A percentile compares a stretch with the other conserved stretches of the same genome.
Evolutionary conservation across 2,329 filamentous ascomycete genomes (phyloP).

Genomic region (Aspergillus amoenus): DNA sequence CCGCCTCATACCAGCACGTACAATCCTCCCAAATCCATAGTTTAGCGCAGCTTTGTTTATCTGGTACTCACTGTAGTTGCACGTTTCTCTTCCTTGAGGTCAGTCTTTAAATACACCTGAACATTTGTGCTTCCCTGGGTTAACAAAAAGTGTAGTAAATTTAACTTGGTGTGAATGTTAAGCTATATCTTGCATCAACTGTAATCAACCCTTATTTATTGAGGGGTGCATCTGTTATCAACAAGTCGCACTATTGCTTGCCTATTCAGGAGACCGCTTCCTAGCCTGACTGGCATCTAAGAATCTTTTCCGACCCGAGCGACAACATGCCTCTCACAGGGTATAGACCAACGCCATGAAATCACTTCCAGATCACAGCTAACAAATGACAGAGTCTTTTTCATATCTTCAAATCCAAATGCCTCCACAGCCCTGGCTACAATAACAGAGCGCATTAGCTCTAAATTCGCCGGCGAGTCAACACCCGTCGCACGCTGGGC

Average conservation of each 20-base stretch:
- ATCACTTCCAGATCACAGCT: background rate
- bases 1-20: background rate
- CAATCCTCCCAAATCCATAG: background rate
- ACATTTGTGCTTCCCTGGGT: too few species aligned
- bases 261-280: too few species aligned
- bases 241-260: too few species aligned
- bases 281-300: background rate
- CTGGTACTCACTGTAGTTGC: too few species aligned
- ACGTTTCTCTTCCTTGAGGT: too few species aligned
- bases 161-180: too few species aligned
- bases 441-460: conserved; percentile 40
- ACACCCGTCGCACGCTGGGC: conserved; percentile 39
- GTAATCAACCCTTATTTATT: too few species aligned
- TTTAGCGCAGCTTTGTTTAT: background rate
- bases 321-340: conserved; percentile 35
- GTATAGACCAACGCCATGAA: conserved; percentile 16
- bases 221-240: too few species aligned
- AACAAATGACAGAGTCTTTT: conserved; percentile 38
- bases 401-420: conserved; percentile 43
- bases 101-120: too few species aligned
- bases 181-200: too few species aligned
- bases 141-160: too few species aligned
- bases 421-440: conserved; percentile 34
- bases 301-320: background rate
- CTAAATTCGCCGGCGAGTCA: conserved; percentile 35